Evolutionary conservation across 1,284 basidiomycete species (phyloP), one percentile per base, ranked within the genome.

Genomic region (Sporisorium iseilematis-ciliati): DNA sequence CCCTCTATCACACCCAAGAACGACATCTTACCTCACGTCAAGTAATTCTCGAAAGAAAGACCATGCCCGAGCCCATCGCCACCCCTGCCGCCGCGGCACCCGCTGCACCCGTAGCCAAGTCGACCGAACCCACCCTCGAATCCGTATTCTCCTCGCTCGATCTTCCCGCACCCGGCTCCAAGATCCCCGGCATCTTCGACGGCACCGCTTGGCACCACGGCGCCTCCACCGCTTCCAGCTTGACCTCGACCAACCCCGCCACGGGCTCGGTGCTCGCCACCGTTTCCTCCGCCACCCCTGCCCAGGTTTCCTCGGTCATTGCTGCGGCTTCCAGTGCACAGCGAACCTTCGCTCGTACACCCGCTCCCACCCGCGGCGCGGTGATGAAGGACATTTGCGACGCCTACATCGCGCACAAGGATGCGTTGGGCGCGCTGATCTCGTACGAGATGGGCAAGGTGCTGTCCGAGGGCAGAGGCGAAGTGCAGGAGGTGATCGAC

Each of bases 401-500:
- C 79, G 92, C 91, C 11, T 88, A 97, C n/a, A 89, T 90, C 20
- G 87, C 87, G 50, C 94, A 94, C 91, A 89, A 91, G 48, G 90
- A 92, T 61, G 92, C 89, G 38, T 88, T 98, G 12, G 95, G 95
- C 43, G 91, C 92, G 25, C 88, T 89, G 42, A 86, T 89, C 63
- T 85, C 82, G 45, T 82, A 95, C 20, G 95, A 84, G 86, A 97
- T 97, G 95, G 95, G 88, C 51, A 98, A 98, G 87, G 95, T 97
- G 77, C 89, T 89, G 79, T 91, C 92, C n/a, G 95, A 97, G 85
- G 95, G 94, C 35, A 88, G 91, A 49, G 94, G 94, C 20, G 94
- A 97, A 87, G 94, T 97, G 1, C 93, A 95, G 83, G 94, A 97
- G 87, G 95, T 95, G 78, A 90, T 97, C 67, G 95, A 97, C 84